These are phyloP conservation scores for Aspergillus sp. DNA, from an alignment of 2,329 filamentous ascomycete species.

Conservation along the genomic window DNA sequence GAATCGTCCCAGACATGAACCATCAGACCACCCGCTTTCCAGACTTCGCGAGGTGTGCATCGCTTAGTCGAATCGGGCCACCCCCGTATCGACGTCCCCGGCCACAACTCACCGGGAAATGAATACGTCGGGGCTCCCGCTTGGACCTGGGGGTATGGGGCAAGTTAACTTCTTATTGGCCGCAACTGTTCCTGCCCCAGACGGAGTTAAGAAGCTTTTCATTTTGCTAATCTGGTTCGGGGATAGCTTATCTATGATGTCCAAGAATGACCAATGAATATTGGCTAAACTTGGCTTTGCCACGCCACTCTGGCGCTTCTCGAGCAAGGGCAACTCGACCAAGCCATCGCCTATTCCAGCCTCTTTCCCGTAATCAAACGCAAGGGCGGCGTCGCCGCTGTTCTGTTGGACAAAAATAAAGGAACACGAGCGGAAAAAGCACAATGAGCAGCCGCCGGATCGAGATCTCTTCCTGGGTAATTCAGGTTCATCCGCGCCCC, in stretches of 20 bases:
- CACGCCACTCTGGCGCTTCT: not conserved
- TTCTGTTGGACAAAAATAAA: not conserved
- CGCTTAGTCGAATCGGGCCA: not conserved
- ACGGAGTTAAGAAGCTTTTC: not conserved
- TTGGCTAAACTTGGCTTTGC: slow-evolving; percentile 8
- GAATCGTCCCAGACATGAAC: not conserved
- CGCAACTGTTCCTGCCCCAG: not conserved
- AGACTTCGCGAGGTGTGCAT: not conserved
- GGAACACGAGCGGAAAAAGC: not conserved
- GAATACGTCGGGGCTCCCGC: not conserved
- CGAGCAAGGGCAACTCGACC: not conserved
- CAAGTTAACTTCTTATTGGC: not conserved
- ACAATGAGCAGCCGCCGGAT: not conserved
- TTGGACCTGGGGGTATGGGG: not conserved
- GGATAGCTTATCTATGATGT: not conserved
- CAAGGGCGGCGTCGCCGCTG: not conserved
- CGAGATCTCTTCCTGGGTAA: not conserved
- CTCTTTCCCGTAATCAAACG: not conserved
- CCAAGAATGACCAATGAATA: slow-evolving; percentile 11
- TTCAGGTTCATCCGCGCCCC: too few relatives aligned
- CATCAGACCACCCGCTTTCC: not conserved
- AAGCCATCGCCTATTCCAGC: not conserved
- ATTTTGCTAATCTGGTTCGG: not conserved
- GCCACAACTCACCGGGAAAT: not conserved
- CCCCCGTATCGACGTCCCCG: not conserved